These are phyloP conservation scores for Phialocephala subalpina DNA, from an alignment of 2,329 filamentous ascomycete species.

Conservation along the genomic window DNA sequence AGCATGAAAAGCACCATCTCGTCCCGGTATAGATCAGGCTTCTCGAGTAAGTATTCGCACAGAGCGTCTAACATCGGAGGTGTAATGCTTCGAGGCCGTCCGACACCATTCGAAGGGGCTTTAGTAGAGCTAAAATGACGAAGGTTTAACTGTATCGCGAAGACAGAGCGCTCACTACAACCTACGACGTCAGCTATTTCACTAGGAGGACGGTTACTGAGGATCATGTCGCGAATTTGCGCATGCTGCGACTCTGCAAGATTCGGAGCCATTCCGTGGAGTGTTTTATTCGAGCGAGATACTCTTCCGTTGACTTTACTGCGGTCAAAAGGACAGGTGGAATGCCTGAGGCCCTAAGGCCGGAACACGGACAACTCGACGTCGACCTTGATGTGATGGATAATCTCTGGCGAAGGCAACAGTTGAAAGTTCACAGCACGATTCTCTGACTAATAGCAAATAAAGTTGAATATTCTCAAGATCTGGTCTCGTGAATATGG, in stretches of 20 bases:
- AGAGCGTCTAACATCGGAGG: conserved; percentile 36
- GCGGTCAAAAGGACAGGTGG: not conserved
- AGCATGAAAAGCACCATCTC: conserved; percentile 36
- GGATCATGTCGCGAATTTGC: conserved; percentile 8
- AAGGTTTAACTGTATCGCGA: conserved; percentile 25
- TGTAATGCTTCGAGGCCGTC: conserved; percentile 33
- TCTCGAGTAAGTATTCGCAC: conserved; percentile 34
- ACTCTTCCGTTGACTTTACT: not conserved
- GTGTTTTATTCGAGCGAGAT: not conserved
- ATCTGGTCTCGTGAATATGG: too few species aligned
- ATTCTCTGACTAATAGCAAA: too few species aligned
- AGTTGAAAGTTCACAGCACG: too few species aligned
- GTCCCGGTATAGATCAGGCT: conserved; percentile 31
- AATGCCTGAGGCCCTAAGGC: not conserved
- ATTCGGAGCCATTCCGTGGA: conserved; percentile 25
- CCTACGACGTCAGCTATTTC: conserved; percentile 26
- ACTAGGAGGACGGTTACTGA: conserved; percentile 1
- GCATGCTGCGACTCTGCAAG: conserved; percentile 30
- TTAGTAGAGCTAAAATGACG: conserved; percentile 30
- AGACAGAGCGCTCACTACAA: conserved; percentile 24
- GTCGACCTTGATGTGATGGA: too few species aligned
- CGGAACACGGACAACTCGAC: too few species aligned
- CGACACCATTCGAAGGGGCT: conserved; percentile 32
- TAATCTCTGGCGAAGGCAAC: too few species aligned
- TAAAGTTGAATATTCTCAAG: too few species aligned